Evolutionary conservation across 164 flowering plant genomes (phyloP).

Genomic region (Aristolochia fimbriata): DNA sequence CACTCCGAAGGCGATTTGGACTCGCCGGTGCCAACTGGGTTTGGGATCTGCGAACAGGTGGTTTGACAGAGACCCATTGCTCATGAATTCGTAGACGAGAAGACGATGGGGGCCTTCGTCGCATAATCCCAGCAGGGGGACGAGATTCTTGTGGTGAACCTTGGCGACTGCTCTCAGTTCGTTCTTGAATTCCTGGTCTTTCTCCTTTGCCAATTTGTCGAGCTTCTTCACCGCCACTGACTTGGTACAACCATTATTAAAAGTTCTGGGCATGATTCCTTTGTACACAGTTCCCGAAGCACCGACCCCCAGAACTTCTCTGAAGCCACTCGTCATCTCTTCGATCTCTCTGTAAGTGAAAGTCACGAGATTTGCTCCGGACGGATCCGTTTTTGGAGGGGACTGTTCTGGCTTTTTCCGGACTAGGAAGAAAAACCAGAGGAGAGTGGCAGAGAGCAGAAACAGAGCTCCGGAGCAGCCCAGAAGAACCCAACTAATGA

Average conservation of each 20-base stretch:
- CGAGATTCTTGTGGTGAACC: conserved; percentile 5
- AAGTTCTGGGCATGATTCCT: neutral
- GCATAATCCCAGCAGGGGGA: conserved; percentile 7
- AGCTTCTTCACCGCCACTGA: conserved; percentile 1
- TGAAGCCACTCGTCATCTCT: conserved; percentile 7
- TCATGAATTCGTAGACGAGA: conserved; percentile 4
- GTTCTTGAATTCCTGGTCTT: neutral
- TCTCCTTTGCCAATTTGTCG: neutral
- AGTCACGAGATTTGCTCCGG: neutral
- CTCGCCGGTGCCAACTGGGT: conserved; percentile 1
- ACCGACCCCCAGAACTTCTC: conserved; percentile 3
- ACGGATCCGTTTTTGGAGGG: neutral
- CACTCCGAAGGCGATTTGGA: conserved; percentile 1
- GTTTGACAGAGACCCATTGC: conserved; percentile 9
- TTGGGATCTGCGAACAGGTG: neutral
- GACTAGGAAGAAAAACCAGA: neutral
- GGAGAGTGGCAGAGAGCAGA: neutral
- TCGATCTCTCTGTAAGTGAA: conserved; percentile 6
- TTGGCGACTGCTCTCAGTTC: conserved; percentile 2
- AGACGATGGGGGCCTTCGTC: conserved; percentile 4
- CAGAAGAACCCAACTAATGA: neutral
- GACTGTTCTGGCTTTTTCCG: neutral
- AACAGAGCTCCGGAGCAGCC: too few relatives aligned
- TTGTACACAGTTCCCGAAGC: conserved; percentile 3
- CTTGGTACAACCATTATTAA: too few relatives aligned